Conservation (phyloP, 2,329 filamentous ascomycete genomes). For the Apiospora malaysiana region DNA sequence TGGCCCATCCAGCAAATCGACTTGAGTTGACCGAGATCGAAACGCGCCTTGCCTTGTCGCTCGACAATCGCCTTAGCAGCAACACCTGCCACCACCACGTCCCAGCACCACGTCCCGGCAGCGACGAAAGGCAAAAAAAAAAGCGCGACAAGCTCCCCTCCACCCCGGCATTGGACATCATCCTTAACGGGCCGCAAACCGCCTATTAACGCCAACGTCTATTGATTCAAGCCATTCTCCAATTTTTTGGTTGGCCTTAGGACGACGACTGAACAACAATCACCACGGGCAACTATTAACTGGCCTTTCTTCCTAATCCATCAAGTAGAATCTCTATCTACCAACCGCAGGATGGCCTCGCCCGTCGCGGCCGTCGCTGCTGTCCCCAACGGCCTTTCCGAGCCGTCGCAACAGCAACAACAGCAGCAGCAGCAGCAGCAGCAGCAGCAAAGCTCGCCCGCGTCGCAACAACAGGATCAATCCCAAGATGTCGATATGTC, state of each 20-base stretch:
- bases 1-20: constrained; percentile 11
- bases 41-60: constrained; percentile 14
- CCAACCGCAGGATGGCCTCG: constrained; percentile 20
- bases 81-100: background rate
- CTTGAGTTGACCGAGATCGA: constrained; percentile 11
- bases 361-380: constrained; percentile 17
- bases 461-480: constrained; percentile 17
- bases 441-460: constrained; percentile 1
- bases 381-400: constrained; percentile 19
- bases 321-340: background rate
- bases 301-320: background rate
- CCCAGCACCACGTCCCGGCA: constrained; percentile 4
- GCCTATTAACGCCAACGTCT: constrained; percentile 16
- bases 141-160: constrained; percentile 17
- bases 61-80: constrained; percentile 11
- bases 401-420: constrained; percentile 12
- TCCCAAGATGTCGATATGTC: constrained; percentile 29
- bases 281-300: constrained; percentile 12
- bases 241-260: constrained; percentile 18
- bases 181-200: constrained; percentile 18
- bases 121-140: constrained; percentile 11
- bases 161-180: constrained; percentile 15
- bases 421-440: constrained; percentile 12
- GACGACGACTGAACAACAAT: constrained; percentile 16
- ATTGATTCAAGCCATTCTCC: constrained; percentile 17